These are phyloP conservation scores for Monosporozyma siamensis DNA, from an alignment of 805 yeast species.

Conservation along the genomic window DNA sequence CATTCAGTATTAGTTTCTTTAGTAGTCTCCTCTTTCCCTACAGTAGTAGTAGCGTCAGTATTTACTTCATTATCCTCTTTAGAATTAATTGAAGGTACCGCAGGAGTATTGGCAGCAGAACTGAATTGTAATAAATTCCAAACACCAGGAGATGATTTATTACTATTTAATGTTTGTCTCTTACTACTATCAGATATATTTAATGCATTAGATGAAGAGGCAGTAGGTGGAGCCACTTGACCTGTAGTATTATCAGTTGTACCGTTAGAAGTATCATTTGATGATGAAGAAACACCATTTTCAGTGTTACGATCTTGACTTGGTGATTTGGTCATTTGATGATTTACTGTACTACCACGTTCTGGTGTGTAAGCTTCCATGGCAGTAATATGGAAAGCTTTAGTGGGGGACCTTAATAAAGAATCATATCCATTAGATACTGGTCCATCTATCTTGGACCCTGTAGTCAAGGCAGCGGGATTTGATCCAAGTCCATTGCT, in stretches of 20 bases:
- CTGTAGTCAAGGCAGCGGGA: not conserved
- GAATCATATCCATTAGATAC: conserved; percentile 13
- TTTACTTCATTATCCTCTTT: conserved; percentile 7
- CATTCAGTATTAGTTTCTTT: no score
- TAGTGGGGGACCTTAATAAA: conserved; percentile 31
- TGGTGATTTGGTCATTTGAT: conserved; percentile 16
- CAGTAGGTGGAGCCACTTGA: no score
- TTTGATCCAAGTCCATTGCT: not conserved
- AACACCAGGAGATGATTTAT: conserved; percentile 67
- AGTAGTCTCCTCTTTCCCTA: no score
- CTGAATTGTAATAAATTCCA: conserved; percentile 86
- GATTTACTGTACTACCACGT: conserved; percentile 34
- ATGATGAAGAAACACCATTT: no score
- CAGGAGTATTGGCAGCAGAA: conserved; percentile 33
- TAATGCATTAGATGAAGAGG: not conserved
- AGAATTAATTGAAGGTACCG: conserved; percentile 14
- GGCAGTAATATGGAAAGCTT: conserved; percentile 40
- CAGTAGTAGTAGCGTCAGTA: not conserved
- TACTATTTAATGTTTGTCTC: conserved; percentile 8
- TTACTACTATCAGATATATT: not conserved
- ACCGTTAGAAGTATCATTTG: not conserved
- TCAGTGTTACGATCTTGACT: conserved; percentile 11
- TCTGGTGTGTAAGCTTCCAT: conserved; percentile 60
- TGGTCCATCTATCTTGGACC: conserved; percentile 8
- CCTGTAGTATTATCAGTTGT: not conserved